Evolutionary conservation across 345 rosid genomes (phyloP), one percentile per base, ranked within the genome.

Genomic region (Ceriops decandra): DNA sequence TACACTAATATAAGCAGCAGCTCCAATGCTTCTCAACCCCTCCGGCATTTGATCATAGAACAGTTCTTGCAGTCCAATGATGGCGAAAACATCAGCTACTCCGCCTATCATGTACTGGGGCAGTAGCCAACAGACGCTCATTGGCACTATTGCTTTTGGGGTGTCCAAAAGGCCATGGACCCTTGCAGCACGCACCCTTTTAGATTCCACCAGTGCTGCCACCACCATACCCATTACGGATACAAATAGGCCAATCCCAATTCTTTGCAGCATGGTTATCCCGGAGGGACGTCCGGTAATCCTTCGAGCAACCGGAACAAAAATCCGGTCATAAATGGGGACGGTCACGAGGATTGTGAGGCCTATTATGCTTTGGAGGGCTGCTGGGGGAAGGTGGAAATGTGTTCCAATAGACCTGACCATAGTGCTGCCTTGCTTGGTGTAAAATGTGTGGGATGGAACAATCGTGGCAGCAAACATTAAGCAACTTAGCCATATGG

Each of bases 31-130:
- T 77, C 98, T 82, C 96, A 89, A 84, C 4, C 62, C 59, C 52
- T 82, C 92, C 0, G 98, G 98, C 90, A 93, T 80, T 71, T 93
- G 92, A 72, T 85, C 92, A 67, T 93, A 93, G 82, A 91, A 93
- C 79, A 93, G 42, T 78, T 91, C 92, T 76, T 89, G 95, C 69
- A 93, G 69, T 24, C 98, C 97, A n/a, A 93, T 83, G 7, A 93
- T 69, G 4, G 88, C 66, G 76, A 93, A 89, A 6, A 79, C 88
- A 36, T 93, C 98, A 1, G 83, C 83, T 1, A 87, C 10, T 30
- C 88, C 96, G 0, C 79, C 72, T 6, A 91, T 75, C 35, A 87
- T 68, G 69, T 91, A 91, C 35, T 91, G 98, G 0, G 98, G 98
- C n/a, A 91, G 82, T 46, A 93, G 68, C 96, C 96, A 89, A 85